Base-by-base conservation (phyloP, 2,329 filamentous ascomycete genomes). In the Ramularia endophylla region DNA sequence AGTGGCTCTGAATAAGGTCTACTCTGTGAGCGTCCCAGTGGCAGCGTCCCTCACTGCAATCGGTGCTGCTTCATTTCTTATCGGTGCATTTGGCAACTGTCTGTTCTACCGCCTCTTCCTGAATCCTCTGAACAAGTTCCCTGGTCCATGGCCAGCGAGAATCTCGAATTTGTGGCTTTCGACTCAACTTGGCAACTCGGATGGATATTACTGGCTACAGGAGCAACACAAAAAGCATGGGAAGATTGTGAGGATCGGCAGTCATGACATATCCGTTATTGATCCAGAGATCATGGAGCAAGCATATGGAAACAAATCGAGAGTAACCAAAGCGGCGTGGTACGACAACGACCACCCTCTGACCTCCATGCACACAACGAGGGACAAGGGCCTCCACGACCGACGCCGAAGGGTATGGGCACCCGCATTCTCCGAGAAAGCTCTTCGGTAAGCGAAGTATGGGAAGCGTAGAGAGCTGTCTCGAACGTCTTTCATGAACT, bases 391-490 rank as follows among this genome's bases (percentile, higher is more conserved):
- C 8, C 35, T 58, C 13, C 68, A 71, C 52, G 64, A 68, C 41
- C 53, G 55, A n/a, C 58, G 68, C 15, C 58, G 67, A 11, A 54
- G 63, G 7, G 55, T 67, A 13, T 72, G 68, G 68, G 62, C 60
- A 32, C 48, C 55, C 6, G 68, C 61, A 0, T 70, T 71, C 52
- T 64, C 61, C 40, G 62, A 66, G 40, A 64, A 61, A 38, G 59
- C 64, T 5, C 47, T 71, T 11, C 32, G n/a, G n/a, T n/a, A n/a
- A n/a, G n/a, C n/a, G n/a, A n/a, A n/a, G n/a, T n/a, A n/a, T n/a
- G n/a, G n/a, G n/a, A n/a, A n/a, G n/a, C n/a, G n/a, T n/a, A n/a
- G n/a, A n/a, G n/a, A n/a, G n/a, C n/a, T n/a, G n/a, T n/a, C n/a
- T n/a, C n/a, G n/a, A n/a, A n/a, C n/a, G n/a, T n/a, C n/a, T n/a